Conservation (phyloP, 1,284 basidiomycete genomes). For the Takashimella tepidaria region DNA sequence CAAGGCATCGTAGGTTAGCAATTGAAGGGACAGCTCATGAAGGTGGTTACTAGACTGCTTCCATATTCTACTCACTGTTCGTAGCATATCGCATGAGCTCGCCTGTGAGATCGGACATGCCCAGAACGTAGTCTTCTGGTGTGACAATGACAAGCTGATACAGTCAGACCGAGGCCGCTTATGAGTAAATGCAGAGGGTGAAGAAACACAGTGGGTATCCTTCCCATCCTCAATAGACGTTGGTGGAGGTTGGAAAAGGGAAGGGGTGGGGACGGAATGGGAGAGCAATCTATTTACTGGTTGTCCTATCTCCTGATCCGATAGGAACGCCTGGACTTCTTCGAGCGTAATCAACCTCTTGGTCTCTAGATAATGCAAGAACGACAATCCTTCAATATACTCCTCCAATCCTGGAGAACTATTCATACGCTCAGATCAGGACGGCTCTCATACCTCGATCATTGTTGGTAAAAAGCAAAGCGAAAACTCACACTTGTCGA, state of each 20-base stretch:
- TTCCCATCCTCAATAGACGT: too few relatives aligned
- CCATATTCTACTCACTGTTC: constrained; percentile 41
- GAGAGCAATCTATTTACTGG: constrained; percentile 52
- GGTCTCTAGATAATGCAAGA: constrained; percentile 78
- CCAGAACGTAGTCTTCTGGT: constrained; percentile 83
- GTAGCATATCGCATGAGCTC: constrained; percentile 95
- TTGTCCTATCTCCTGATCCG: constrained; percentile 54
- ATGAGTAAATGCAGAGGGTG: not conserved
- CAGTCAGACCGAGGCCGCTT: too few relatives aligned
- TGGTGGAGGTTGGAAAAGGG: too few relatives aligned
- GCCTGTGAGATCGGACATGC: constrained; percentile 88
- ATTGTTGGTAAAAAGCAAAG: not conserved
- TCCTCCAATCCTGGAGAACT: constrained; percentile 64
- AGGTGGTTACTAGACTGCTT: not conserved
- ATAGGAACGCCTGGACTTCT: constrained; percentile 63
- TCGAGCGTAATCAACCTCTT: constrained; percentile 63
- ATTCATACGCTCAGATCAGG: not conserved
- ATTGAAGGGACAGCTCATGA: too few relatives aligned
- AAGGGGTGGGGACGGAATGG: too few relatives aligned
- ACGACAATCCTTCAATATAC: constrained; percentile 88
- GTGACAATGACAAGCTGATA: constrained; percentile 59
- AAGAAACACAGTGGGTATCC: not conserved
- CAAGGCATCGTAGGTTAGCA: too few relatives aligned
- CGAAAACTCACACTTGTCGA: constrained; percentile 61
- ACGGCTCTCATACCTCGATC: not conserved